A percentile compares a stretch with the other conserved stretches of the same genome.
These are phyloP conservation scores for Harrya chromipes DNA, from an alignment of 768 basidiomycete genomes.

Conservation along the genomic window DNA sequence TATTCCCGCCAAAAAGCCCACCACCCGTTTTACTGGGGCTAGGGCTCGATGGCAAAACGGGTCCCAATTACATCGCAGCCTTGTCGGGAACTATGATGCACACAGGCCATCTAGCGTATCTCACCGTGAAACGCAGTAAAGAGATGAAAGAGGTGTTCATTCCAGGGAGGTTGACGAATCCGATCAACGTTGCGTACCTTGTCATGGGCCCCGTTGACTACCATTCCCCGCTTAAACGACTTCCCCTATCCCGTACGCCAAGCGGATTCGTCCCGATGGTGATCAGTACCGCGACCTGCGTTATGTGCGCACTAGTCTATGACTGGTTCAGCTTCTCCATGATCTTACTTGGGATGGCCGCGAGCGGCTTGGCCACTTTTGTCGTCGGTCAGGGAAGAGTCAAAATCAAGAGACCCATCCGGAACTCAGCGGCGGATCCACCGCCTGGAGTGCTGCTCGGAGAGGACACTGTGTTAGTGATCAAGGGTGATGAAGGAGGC, in stretches of 20 bases:
- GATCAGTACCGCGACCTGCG: conserved; percentile 17
- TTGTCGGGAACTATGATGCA: conserved; percentile 22
- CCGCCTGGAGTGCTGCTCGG: conserved; percentile 25
- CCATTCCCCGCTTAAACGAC: conserved; percentile 1
- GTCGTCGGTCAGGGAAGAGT: conserved; percentile 25
- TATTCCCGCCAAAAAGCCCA: conserved; percentile 18
- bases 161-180: conserved; percentile 20
- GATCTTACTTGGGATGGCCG: conserved; percentile 30
- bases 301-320: conserved; percentile 19
- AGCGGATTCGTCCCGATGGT: conserved; percentile 22
- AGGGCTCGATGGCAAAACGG: conserved; percentile 27
- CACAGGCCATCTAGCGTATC: conserved; percentile 25
- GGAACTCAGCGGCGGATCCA: conserved; percentile 13
- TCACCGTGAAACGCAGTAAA: conserved; percentile 14
- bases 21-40: conserved; percentile 24
- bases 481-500: conserved; percentile 24
- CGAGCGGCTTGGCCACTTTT: conserved; percentile 27
- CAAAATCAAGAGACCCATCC: conserved; percentile 13
- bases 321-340: conserved; percentile 34
- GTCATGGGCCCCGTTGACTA: conserved; percentile 9
- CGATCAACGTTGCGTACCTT: conserved; percentile 17
- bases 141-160: conserved; percentile 7
- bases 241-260: conserved; percentile 1
- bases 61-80: conserved; percentile 27
- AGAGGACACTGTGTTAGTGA: conserved; percentile 17